phyloP scores from a whole-genome alignment of 2,329 filamentous ascomycete genomes.

The Hawksworthiomyces lignivorus region DNA sequence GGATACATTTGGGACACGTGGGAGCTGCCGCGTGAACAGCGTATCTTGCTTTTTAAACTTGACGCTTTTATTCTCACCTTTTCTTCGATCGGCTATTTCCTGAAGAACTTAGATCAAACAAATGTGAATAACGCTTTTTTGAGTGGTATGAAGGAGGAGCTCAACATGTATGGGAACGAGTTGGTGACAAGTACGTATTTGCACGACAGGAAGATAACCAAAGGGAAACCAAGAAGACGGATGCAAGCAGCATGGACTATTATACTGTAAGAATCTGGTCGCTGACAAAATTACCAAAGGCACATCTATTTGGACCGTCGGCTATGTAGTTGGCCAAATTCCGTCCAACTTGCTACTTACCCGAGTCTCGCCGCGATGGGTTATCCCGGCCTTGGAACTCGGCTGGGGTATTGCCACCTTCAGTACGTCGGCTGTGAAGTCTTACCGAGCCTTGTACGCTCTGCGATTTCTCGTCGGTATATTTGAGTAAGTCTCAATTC shows the following conservation, averaged over 20 bases:
- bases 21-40: constrained; percentile 25
- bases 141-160: constrained; percentile 38
- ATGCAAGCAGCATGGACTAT: not conserved
- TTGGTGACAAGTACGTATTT: constrained; percentile 25
- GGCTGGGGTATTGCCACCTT: constrained; percentile 22
- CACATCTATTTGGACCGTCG: constrained; percentile 23
- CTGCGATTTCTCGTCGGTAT: constrained; percentile 48
- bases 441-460: constrained; percentile 29
- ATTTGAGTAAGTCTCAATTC: too few species aligned
- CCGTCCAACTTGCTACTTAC: constrained; percentile 18
- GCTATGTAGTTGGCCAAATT: constrained; percentile 21
- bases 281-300: not conserved
- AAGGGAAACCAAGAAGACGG: not conserved
- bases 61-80: constrained; percentile 28
- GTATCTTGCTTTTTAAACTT: constrained; percentile 26
- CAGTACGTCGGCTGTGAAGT: constrained; percentile 17
- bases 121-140: constrained; percentile 41
- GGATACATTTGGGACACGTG: constrained; percentile 30
- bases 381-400: constrained; percentile 23
- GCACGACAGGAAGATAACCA: too few species aligned
- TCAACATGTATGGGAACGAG: constrained; percentile 33
- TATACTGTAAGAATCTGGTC: too few species aligned
- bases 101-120: constrained; percentile 30
- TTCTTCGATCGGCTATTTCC: constrained; percentile 25
- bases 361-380: constrained; percentile 22